Percentiles rank a stretch among this genome's conserved stretches.
phyloP scores from a whole-genome alignment of 805 yeast genomes.

The Saturnispora sanitii region DNA sequence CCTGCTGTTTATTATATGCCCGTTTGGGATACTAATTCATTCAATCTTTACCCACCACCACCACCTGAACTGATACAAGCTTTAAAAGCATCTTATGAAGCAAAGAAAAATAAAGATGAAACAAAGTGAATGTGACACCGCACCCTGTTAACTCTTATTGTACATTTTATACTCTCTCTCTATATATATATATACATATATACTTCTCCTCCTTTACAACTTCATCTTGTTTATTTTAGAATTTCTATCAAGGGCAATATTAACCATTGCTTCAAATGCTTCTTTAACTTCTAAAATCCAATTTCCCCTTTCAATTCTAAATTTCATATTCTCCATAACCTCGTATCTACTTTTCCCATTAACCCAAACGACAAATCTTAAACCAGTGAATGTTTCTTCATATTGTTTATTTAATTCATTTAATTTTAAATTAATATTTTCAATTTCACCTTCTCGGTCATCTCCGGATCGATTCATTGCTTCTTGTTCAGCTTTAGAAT shows the following conservation, averaged over 20 bases:
- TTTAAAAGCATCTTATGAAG: no score
- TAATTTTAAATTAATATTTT: conserved; percentile 44
- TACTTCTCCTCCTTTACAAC: not conserved
- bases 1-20: no score
- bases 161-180: no score
- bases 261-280: conserved; percentile 85
- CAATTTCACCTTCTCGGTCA: conserved; percentile 30
- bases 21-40: no score
- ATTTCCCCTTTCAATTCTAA: conserved; percentile 48
- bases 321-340: conserved; percentile 54
- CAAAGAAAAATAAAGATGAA: no score
- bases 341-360: conserved; percentile 64
- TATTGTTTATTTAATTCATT: conserved; percentile 43
- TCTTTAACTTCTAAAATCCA: conserved; percentile 45
- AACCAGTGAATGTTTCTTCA: conserved; percentile 43
- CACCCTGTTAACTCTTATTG: no score
- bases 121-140: no score
- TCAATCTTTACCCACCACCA: no score
- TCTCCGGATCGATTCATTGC: conserved; percentile 33
- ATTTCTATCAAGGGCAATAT: conserved; percentile 75
- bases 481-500: conserved; percentile 64
- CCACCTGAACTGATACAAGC: no score
- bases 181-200: no score
- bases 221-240: not conserved
- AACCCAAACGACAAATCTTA: conserved; percentile 81